Evolutionary conservation across 2,329 filamentous ascomycete genomes (phyloP).

Genomic region (Mycogone perniciosa): DNA sequence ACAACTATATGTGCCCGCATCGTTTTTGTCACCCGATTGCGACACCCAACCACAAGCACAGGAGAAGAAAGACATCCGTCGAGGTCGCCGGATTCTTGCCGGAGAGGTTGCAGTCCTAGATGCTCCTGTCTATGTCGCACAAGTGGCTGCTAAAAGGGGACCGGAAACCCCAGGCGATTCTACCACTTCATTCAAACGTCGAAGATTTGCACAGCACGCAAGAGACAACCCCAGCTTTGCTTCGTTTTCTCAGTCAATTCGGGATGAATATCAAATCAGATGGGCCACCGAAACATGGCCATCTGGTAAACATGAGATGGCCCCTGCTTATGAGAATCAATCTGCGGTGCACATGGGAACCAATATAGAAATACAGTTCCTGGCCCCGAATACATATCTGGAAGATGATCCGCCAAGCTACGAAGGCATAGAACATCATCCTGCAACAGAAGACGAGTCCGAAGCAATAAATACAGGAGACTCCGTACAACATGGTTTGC

Average conservation of each 20-base stretch:
- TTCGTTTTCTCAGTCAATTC: neutral
- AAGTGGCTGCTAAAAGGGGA: constrained; percentile 28
- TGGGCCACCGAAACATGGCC: constrained; percentile 1
- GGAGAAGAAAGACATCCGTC: constrained; percentile 18
- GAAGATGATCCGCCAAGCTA: constrained; percentile 21
- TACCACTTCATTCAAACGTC: constrained; percentile 13
- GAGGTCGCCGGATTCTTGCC: constrained; percentile 32
- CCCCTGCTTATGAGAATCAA: neutral
- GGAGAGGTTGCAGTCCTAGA: constrained; percentile 42
- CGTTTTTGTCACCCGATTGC: constrained; percentile 13
- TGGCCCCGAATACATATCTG: constrained; percentile 37
- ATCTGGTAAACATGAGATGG: neutral
- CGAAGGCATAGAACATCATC: neutral
- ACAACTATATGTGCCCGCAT: constrained; percentile 21
- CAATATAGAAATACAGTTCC: constrained; percentile 26
- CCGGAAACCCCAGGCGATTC: constrained; percentile 19
- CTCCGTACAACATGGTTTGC: no score
- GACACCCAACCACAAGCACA: neutral
- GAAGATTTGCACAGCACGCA: neutral
- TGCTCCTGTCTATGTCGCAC: constrained; percentile 44
- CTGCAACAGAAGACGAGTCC: neutral
- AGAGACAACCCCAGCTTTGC: neutral
- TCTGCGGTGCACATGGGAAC: no score
- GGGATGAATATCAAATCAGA: neutral
- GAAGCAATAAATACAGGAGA: neutral